A percentile compares a stretch with the other conserved stretches of the same genome.
phyloP scores from a whole-genome alignment of 805 yeast species.

The Kazachstania psychrophila region DNA sequence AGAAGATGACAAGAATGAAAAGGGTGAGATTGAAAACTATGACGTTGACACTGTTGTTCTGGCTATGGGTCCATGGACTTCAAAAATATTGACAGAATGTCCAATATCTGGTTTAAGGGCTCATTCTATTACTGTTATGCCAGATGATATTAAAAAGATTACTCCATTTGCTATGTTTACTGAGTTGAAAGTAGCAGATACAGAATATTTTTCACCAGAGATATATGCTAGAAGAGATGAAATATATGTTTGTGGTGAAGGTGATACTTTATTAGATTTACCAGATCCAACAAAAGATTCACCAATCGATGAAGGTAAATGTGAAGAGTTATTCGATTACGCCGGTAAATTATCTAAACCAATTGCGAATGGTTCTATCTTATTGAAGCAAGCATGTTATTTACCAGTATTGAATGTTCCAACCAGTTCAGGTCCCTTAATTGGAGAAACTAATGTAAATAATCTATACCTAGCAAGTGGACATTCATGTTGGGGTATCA shows the following conservation, averaged over 20 bases:
- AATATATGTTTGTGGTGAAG: slow-evolving; percentile 95
- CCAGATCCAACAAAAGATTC: slow-evolving; percentile 95
- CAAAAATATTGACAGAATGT: slow-evolving; percentile 80
- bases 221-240: slow-evolving; percentile 92
- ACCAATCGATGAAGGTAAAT: slow-evolving; percentile 74
- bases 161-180: slow-evolving; percentile 92
- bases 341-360: slow-evolving; percentile 70
- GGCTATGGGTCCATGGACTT: slow-evolving; percentile 95
- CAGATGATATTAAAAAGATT: slow-evolving; percentile 57
- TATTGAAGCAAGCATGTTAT: slow-evolving; percentile 88
- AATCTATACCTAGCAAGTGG: slow-evolving; percentile 79
- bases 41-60: slow-evolving; percentile 72
- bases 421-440: slow-evolving; percentile 82
- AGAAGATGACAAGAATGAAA: slow-evolving; percentile 15
- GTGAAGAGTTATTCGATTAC: slow-evolving; percentile 75
- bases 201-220: slow-evolving; percentile 78
- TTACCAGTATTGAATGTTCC: slow-evolving; percentile 92
- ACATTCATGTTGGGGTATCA: slow-evolving; percentile 98
- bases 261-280: slow-evolving; percentile 79
- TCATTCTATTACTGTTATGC: slow-evolving; percentile 86
- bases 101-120: slow-evolving; percentile 93
- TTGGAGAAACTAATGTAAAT: slow-evolving; percentile 86
- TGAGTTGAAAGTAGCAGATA: slow-evolving; percentile 64
- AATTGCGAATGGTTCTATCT: slow-evolving; percentile 61
- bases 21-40: slow-evolving; percentile 25